These are phyloP conservation scores for Prunus campanulata DNA, from an alignment of 306 rosid genomes.

Conservation along the genomic window DNA sequence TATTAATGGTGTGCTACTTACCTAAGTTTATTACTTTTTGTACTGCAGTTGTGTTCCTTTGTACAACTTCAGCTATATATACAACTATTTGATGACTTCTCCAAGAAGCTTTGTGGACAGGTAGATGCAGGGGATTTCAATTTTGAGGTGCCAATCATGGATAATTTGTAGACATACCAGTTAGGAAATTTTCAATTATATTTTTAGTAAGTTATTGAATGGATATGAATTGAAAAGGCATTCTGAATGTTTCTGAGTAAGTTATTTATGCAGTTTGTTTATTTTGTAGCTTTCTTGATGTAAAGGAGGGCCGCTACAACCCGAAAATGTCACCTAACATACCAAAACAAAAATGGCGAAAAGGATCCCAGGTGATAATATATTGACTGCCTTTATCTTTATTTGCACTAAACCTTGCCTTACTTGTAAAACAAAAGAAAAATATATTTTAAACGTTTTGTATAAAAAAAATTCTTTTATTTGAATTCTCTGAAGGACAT, in stretches of 20 bases:
- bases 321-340: slow-evolving; percentile 85
- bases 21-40: slow-evolving; percentile 33
- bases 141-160: slow-evolving; percentile 57
- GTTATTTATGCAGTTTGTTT: slow-evolving; percentile 20
- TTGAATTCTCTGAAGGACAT: background rate
- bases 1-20: background rate
- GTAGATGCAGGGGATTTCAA: slow-evolving; percentile 59
- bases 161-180: slow-evolving; percentile 30
- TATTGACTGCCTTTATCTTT: slow-evolving; percentile 7
- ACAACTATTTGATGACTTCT: slow-evolving; percentile 80
- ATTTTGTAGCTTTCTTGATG: slow-evolving; percentile 84
- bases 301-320: slow-evolving; percentile 87
- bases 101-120: slow-evolving; percentile 94
- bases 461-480: background rate
- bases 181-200: background rate
- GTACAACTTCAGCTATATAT: slow-evolving; percentile 82
- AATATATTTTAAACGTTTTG: background rate
- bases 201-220: background rate
- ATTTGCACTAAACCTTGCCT: background rate
- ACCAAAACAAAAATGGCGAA: slow-evolving; percentile 87
- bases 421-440: background rate
- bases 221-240: background rate
- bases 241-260: slow-evolving; percentile 14
- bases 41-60: slow-evolving; percentile 91
- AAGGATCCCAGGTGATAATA: slow-evolving; percentile 90